A percentile compares a stretch with the other conserved stretches of the same genome.
phyloP scores from a whole-genome alignment of 2,329 filamentous ascomycete genomes.

The Exserohilum turcica region DNA sequence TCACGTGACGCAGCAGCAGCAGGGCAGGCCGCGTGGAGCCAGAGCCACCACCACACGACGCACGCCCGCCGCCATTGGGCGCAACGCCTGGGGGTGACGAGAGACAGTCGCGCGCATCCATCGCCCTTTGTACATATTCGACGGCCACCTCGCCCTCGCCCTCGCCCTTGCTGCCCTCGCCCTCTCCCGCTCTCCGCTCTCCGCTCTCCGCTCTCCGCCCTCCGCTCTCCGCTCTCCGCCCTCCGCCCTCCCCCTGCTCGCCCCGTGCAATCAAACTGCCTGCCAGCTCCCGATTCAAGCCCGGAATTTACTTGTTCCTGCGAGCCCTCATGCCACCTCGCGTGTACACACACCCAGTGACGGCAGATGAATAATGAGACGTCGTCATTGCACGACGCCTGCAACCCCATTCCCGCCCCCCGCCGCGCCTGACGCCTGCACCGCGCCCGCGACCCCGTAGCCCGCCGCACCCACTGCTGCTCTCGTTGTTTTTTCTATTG shows the following conservation, averaged over 20 bases:
- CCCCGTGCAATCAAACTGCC: no score
- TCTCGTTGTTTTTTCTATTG: not conserved
- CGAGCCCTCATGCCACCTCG: slow-evolving; percentile 3
- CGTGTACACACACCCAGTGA: slow-evolving; percentile 10
- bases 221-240: no score
- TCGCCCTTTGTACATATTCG: not conserved
- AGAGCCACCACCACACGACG: not conserved
- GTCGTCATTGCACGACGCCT: slow-evolving; percentile 10
- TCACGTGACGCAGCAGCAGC: slow-evolving; percentile 6
- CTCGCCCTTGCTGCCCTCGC: no score
- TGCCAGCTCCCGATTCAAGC: not conserved
- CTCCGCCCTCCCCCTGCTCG: no score
- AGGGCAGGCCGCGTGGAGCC: not conserved
- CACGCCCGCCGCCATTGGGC: slow-evolving; percentile 1
- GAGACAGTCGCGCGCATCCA: not conserved
- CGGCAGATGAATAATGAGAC: slow-evolving; percentile 17
- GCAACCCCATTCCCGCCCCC: slow-evolving; percentile 7
- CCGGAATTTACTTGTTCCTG: not conserved
- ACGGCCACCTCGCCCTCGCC: not conserved
- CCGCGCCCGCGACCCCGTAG: not conserved
- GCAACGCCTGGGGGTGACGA: not conserved
- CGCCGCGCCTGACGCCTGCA: slow-evolving; percentile 10
- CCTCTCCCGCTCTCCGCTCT: no score
- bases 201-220: no score
- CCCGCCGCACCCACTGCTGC: not conserved